Percentiles rank a stretch among this genome's conserved stretches.
Evolutionary conservation across 176 grass and related monocot genomes (phyloP).

Genomic region (Chrysopogon serrulatus): DNA sequence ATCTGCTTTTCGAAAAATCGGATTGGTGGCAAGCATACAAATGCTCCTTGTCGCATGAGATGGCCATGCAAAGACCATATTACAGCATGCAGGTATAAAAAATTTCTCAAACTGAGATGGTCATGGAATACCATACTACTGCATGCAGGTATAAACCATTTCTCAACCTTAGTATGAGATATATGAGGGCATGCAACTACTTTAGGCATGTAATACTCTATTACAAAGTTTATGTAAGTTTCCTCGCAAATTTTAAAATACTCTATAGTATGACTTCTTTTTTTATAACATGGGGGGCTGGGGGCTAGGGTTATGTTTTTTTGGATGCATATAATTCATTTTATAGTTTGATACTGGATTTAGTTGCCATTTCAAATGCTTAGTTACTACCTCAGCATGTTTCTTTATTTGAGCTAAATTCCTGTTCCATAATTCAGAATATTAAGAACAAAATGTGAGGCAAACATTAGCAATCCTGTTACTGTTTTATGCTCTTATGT

Average conservation of each 20-base stretch:
- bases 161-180: background rate
- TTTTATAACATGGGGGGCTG: background rate
- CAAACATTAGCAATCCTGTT: background rate
- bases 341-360: background rate
- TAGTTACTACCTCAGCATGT: background rate
- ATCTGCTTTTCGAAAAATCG: constrained; percentile 57
- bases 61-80: constrained; percentile 51
- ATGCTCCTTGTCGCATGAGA: constrained; percentile 46
- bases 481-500: background rate
- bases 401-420: background rate
- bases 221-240: background rate
- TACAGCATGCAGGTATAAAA: constrained; percentile 80
- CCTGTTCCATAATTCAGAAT: background rate
- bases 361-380: background rate
- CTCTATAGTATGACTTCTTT: background rate
- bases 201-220: background rate
- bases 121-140: background rate
- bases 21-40: constrained; percentile 84
- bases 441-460: background rate
- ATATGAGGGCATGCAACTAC: background rate
- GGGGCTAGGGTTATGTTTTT: background rate
- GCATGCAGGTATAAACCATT: background rate
- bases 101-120: background rate
- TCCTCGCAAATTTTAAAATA: background rate
- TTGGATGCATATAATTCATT: background rate